Base-by-base conservation (phyloP, 768 basidiomycete species). In the Agrocybe pediades region DNA sequence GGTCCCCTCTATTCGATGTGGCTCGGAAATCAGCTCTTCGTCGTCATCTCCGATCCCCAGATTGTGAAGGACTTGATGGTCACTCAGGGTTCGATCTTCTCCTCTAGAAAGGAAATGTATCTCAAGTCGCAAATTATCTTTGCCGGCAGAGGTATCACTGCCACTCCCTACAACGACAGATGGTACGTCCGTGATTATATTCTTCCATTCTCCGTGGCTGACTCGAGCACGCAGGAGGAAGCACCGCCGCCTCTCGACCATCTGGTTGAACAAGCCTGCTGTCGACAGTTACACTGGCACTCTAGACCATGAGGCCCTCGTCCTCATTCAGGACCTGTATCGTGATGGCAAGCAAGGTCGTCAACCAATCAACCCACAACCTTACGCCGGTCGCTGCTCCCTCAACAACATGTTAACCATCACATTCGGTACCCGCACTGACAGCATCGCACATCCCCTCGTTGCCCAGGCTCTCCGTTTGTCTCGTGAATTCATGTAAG, bases 371-470 rank as follows among this genome's bases (percentile, higher is more conserved):
- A 73, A 79, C 55, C 77, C 77, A 6, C 63, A 68, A 30, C 72
- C 67, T 26, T 68, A 71, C 47, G 65, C 70, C 6, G 73, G 76
- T 24, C 33, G 33, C n/a, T 40, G 26, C 36, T 27, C 62, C 8
- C 54, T 62, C 46, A 76, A 72, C 58, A 77, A 77, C 57, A 79
- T 78, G 74, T 63, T 78, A 7, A 69, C 68, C 3, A 66, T 78
- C 41, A 62, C 70, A 36, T 77, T 77, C 54, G 76, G 70, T 2
- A 71, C 64, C 13, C 75, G 78, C 16, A 75, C 75, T 0, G 69
- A 68, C 44, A 62, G 68, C 19, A 68, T 68, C 15, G 55, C 62
- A 23, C 69, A 79, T 43, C 73, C 73, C 1, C 59, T 77, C 3
- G 71, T 75, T 9, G 66, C 51, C 27, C 63, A 60, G 6, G 71